A percentile compares a stretch with the other conserved stretches of the same genome.
Evolutionary conservation across 2,329 filamentous ascomycete species (phyloP).

Genomic region (Fusarium euwallaceae): DNA sequence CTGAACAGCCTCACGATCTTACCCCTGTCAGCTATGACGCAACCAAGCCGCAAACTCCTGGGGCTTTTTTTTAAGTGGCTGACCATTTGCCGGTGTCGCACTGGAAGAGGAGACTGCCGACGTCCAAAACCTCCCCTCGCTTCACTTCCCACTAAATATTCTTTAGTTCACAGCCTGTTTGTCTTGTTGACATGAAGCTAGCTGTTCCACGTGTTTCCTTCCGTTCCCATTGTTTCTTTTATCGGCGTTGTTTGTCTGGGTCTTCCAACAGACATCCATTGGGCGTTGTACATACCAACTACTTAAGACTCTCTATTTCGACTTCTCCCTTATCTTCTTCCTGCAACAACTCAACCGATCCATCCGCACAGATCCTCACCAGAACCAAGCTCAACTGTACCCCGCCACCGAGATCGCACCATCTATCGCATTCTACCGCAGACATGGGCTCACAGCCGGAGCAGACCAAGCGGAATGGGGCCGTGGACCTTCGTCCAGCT

Average conservation of each 20-base stretch:
- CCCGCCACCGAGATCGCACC: slow-evolving; percentile 23
- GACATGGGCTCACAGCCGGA: slow-evolving; percentile 49
- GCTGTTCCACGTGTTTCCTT: neutral
- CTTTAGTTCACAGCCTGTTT: slow-evolving; percentile 12
- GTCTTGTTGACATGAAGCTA: slow-evolving; percentile 2
- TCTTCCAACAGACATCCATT: neutral
- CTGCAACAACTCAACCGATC: neutral
- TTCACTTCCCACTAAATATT: slow-evolving; percentile 14
- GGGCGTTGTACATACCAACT: slow-evolving; percentile 5
- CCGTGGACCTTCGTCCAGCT: slow-evolving; percentile 34
- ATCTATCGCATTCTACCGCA: slow-evolving; percentile 9
- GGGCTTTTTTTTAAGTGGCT: slow-evolving; percentile 17
- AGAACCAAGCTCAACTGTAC: slow-evolving; percentile 27
- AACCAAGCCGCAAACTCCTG: slow-evolving; percentile 10
- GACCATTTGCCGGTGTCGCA: slow-evolving; percentile 25
- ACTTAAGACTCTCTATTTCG: neutral
- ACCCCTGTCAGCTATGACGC: slow-evolving; percentile 28
- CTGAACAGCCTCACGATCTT: slow-evolving; percentile 11
- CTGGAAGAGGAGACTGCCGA: slow-evolving; percentile 11
- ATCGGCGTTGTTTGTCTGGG: slow-evolving; percentile 21
- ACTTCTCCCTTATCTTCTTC: slow-evolving; percentile 5
- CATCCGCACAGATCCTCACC: slow-evolving; percentile 1
- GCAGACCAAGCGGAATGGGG: slow-evolving; percentile 33
- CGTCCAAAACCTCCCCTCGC: slow-evolving; percentile 13
- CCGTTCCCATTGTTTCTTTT: slow-evolving; percentile 17